Conservation (phyloP, 257 asterid species). For the Capsicum rhomboideum region DNA sequence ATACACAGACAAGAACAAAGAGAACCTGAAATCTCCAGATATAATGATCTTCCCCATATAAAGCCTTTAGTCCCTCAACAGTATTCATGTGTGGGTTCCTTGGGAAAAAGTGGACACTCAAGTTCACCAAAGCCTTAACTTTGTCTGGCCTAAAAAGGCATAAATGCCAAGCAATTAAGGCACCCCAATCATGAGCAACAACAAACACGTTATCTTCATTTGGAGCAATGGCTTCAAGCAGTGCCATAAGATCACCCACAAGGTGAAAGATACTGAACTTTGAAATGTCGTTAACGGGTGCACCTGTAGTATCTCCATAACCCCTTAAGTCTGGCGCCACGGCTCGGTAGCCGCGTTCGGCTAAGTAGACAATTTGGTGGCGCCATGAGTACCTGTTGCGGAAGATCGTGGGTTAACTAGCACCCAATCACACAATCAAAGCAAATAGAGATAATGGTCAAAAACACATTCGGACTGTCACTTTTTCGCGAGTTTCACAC, state of each 20-base stretch:
- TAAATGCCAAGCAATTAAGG: slow-evolving; percentile 51
- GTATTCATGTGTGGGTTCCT: slow-evolving; percentile 21
- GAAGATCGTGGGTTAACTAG: neutral
- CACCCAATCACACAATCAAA: neutral
- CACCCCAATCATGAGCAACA: slow-evolving; percentile 90
- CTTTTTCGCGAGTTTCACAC: no score
- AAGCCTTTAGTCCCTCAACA: slow-evolving; percentile 18
- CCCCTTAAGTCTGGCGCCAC: slow-evolving; percentile 81
- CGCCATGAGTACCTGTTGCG: slow-evolving; percentile 56
- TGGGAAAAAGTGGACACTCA: slow-evolving; percentile 44
- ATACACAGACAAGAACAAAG: neutral
- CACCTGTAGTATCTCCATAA: slow-evolving; percentile 73
- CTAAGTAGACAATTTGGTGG: slow-evolving; percentile 67
- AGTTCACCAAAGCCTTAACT: slow-evolving; percentile 46
- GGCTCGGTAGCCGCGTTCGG: slow-evolving; percentile 57
- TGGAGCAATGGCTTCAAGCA: slow-evolving; percentile 42
- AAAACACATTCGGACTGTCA: no score
- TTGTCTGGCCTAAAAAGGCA: slow-evolving; percentile 58
- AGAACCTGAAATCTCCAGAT: slow-evolving; percentile 40
- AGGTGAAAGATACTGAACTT: slow-evolving; percentile 41
- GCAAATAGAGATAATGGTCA: neutral
- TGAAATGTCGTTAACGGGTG: slow-evolving; percentile 42
- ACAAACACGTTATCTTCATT: slow-evolving; percentile 53
- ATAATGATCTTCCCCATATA: slow-evolving; percentile 55
- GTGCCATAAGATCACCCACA: slow-evolving; percentile 56